Evolutionary conservation across 1,139 yeast species (phyloP).

Genomic region (Saccharomycopsis crataegensis): DNA sequence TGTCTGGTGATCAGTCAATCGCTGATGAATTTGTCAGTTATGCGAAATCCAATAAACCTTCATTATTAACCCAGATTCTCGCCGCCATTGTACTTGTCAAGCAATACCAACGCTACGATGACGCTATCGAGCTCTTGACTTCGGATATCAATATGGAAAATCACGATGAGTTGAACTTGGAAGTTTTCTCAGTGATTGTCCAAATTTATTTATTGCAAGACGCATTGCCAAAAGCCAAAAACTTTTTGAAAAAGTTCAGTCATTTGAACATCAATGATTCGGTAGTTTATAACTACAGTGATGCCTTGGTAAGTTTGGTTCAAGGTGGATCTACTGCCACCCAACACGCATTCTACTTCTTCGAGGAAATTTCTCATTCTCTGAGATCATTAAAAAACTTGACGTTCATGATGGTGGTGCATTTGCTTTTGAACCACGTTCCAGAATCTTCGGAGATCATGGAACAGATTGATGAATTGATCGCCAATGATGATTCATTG

Average conservation of each 20-base stretch:
- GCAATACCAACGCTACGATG: slow-evolving; percentile 1
- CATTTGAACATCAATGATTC: slow-evolving; percentile 49
- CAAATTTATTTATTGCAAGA: slow-evolving; percentile 9
- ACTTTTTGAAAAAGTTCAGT: slow-evolving; percentile 15
- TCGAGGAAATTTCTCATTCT: slow-evolving; percentile 57
- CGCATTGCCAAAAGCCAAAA: slow-evolving; percentile 5
- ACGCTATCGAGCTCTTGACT: slow-evolving; percentile 6
- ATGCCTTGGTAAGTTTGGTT: slow-evolving; percentile 53
- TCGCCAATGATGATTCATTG: slow-evolving; percentile 20
- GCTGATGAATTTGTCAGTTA: neutral
- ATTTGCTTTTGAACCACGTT: slow-evolving; percentile 37
- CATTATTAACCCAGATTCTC: slow-evolving; percentile 1
- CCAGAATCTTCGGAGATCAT: slow-evolving; percentile 41
- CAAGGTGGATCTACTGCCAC: slow-evolving; percentile 51
- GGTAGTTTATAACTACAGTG: slow-evolving; percentile 59
- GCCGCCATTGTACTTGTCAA: slow-evolving; percentile 2
- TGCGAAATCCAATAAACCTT: neutral
- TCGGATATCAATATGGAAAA: slow-evolving; percentile 1
- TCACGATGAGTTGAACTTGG: slow-evolving; percentile 14
- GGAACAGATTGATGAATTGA: slow-evolving; percentile 35
- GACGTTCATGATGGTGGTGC: slow-evolving; percentile 40
- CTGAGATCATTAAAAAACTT: slow-evolving; percentile 44
- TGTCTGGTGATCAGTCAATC: slow-evolving; percentile 6
- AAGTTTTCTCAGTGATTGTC: slow-evolving; percentile 8
- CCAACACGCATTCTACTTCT: slow-evolving; percentile 61